Evolutionary conservation across 306 rosid species (phyloP).

Genomic region (Quercus aquifolioides): DNA sequence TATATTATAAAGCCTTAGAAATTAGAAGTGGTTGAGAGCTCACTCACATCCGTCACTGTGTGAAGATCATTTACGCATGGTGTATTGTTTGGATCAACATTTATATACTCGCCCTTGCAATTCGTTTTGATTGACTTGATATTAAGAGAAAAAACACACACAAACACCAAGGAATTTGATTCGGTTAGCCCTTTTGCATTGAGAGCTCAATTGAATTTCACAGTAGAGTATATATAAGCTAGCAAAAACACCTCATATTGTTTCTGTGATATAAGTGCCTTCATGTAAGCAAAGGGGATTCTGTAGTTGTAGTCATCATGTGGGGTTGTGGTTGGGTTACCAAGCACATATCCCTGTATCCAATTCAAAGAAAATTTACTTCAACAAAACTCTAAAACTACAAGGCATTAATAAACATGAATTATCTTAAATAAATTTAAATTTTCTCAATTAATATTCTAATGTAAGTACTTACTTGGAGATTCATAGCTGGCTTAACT

Average conservation of each 20-base stretch:
- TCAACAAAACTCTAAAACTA: not conserved
- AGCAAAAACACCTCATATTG: not conserved
- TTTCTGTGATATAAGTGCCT: constrained; percentile 16
- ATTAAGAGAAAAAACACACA: too few species aligned
- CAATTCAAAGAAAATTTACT: not conserved
- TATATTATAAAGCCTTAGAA: too few species aligned
- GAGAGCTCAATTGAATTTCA: too few species aligned
- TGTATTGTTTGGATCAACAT: constrained; percentile 33
- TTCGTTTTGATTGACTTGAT: constrained; percentile 8
- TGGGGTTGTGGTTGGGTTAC: not conserved
- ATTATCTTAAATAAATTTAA: not conserved
- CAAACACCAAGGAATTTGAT: too few species aligned
- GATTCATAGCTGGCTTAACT: constrained; percentile 33
- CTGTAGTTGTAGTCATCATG: not conserved
- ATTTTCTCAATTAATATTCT: too few species aligned
- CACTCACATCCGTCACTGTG: constrained; percentile 26
- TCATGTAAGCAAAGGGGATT: constrained; percentile 1
- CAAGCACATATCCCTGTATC: constrained; percentile 17
- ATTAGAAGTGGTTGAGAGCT: too few species aligned
- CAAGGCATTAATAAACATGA: not conserved
- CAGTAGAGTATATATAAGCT: constrained; percentile 8
- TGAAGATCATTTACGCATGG: constrained; percentile 29
- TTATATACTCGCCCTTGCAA: constrained; percentile 20
- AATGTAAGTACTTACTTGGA: constrained; percentile 32
- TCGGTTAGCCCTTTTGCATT: too few species aligned